Evolutionary conservation across 495 filamentous ascomycete species (phyloP).

Genomic region (Rhypophila decipiens): DNA sequence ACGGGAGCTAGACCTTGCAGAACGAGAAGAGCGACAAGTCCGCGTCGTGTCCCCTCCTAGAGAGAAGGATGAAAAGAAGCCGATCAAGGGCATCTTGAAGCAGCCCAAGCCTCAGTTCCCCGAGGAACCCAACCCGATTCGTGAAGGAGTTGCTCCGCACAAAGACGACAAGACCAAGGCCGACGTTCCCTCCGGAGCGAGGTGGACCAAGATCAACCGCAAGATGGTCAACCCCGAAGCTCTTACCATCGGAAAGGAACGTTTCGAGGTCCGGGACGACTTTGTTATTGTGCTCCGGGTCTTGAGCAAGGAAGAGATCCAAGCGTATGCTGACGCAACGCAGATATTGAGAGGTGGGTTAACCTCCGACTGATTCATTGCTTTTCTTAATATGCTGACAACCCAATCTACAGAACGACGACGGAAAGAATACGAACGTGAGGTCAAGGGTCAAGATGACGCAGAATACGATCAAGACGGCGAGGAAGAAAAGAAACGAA

Average conservation of each 20-base stretch:
- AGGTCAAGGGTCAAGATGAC: conserved; percentile 12
- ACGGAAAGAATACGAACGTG: conserved; percentile 29
- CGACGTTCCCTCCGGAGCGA: conserved; percentile 67
- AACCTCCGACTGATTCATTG: background rate
- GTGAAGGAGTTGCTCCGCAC: conserved; percentile 82
- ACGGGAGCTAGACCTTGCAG: conserved; percentile 24
- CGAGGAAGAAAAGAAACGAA: conserved; percentile 23
- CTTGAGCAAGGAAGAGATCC: conserved; percentile 73
- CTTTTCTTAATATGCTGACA: conserved; percentile 12
- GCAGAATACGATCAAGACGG: conserved; percentile 14
- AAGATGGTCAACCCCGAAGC: conserved; percentile 78
- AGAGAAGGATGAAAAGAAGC: conserved; percentile 38
- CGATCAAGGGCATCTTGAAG: conserved; percentile 53
- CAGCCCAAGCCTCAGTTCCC: conserved; percentile 68
- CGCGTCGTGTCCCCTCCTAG: conserved; percentile 52
- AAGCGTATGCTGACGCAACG: conserved; percentile 69
- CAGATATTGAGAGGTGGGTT: conserved; percentile 66
- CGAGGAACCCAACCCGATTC: conserved; percentile 67
- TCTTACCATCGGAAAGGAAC: conserved; percentile 66
- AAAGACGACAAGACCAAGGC: conserved; percentile 71
- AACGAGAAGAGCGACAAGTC: conserved; percentile 35
- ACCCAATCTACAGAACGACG: conserved; percentile 25
- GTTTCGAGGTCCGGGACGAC: conserved; percentile 73
- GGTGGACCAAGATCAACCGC: conserved; percentile 86
- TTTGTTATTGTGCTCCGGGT: conserved; percentile 82